Evolutionary conservation across 306 rosid species (phyloP).

Genomic region (Pyrus betulifolia): DNA sequence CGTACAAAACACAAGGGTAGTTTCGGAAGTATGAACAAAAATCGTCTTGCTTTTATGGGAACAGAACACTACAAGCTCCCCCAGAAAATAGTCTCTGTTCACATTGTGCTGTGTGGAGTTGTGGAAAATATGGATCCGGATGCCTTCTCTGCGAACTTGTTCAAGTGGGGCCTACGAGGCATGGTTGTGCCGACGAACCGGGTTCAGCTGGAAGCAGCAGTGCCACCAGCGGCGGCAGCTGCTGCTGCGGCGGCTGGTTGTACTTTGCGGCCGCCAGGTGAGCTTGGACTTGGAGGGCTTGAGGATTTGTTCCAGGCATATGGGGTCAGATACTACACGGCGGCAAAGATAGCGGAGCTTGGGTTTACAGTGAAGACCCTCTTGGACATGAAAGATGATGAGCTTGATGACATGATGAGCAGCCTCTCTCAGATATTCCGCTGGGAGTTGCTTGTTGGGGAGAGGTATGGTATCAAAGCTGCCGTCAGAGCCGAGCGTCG

Average conservation of each 20-base stretch:
- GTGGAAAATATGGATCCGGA: slow-evolving; percentile 62
- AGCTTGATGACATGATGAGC: slow-evolving; percentile 95
- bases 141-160: slow-evolving; percentile 56
- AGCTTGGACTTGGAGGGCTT: slow-evolving; percentile 42
- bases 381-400: slow-evolving; percentile 77
- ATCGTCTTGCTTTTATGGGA: slow-evolving; percentile 1
- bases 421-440: slow-evolving; percentile 72
- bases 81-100: neutral
- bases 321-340: slow-evolving; percentile 79
- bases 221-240: neutral
- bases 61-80: neutral
- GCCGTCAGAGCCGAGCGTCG: slow-evolving; percentile 82
- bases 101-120: neutral
- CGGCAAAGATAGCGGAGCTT: slow-evolving; percentile 78
- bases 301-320: slow-evolving; percentile 82
- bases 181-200: slow-evolving; percentile 26
- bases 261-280: slow-evolving; percentile 24
- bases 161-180: slow-evolving; percentile 89
- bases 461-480: slow-evolving; percentile 86
- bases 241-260: neutral
- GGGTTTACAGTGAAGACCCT: slow-evolving; percentile 88
- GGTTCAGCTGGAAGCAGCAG: slow-evolving; percentile 27
- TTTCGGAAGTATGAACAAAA: slow-evolving; percentile 17
- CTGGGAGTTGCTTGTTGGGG: slow-evolving; percentile 89
- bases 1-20: slow-evolving; percentile 23